Evolutionary conservation across 768 basidiomycete genomes (phyloP).

Genomic region (Suillus spraguei): DNA sequence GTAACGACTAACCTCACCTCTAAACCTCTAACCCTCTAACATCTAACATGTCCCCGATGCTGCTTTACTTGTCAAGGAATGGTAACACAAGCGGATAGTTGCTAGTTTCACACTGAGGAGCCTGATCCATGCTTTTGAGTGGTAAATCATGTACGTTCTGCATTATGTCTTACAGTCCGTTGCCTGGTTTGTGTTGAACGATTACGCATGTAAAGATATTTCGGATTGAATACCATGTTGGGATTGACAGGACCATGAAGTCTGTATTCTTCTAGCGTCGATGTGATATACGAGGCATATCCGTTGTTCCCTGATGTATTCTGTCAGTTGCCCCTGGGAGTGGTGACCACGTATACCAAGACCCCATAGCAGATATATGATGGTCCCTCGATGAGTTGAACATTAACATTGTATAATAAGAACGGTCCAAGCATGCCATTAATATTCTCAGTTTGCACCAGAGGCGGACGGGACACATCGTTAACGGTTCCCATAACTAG

Average conservation of each 20-base stretch:
- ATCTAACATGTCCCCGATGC: too few relatives aligned
- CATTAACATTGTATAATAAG: slow-evolving; percentile 1
- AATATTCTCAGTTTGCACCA: slow-evolving; percentile 6
- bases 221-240: neutral
- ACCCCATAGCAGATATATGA: neutral
- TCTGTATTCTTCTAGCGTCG: neutral
- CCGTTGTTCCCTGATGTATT: neutral
- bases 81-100: neutral
- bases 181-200: neutral
- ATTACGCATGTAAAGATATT: neutral
- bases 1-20: too few relatives aligned
- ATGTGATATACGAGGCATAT: neutral
- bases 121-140: neutral
- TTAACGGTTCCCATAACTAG: neutral
- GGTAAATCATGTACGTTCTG: neutral
- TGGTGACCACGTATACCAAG: neutral
- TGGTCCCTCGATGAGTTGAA: neutral
- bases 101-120: neutral
- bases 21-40: too few relatives aligned
- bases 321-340: neutral
- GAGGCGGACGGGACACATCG: neutral
- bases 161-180: neutral
- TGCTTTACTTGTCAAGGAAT: neutral
- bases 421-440: slow-evolving; percentile 6
- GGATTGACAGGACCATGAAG: neutral